phyloP scores from a whole-genome alignment of 1,139 yeast genomes.

The Kodamaea anthophila region DNA sequence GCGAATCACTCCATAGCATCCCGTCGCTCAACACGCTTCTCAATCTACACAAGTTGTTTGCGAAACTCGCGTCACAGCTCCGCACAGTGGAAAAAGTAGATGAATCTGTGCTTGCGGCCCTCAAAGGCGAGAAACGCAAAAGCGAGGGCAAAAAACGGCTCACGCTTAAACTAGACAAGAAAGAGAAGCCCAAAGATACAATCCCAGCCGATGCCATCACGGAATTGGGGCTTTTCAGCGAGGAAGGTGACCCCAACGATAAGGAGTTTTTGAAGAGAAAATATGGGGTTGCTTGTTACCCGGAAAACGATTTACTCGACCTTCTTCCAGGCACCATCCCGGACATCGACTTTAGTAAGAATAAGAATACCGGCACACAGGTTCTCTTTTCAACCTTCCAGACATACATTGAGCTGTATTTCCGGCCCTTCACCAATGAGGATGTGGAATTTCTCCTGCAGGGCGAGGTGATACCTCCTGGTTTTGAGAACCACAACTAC shows the following conservation, averaged over 20 bases:
- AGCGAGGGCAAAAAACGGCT: conserved; percentile 7
- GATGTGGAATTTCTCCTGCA: conserved; percentile 71
- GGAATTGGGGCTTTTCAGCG: conserved; percentile 62
- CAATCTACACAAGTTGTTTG: conserved; percentile 42
- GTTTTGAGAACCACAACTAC: conserved; percentile 42
- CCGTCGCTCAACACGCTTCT: conserved; percentile 44
- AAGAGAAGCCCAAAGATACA: conserved; percentile 68
- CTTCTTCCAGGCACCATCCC: conserved; percentile 87
- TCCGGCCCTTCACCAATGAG: conserved; percentile 69
- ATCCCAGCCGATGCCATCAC: conserved; percentile 61
- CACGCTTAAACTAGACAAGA: conserved; percentile 60
- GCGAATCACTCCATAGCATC: conserved; percentile 44
- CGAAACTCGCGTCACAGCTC: conserved; percentile 44
- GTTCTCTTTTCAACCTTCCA: conserved; percentile 89
- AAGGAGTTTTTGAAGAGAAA: conserved; percentile 69
- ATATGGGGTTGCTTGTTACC: conserved; percentile 87
- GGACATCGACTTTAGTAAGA: conserved; percentile 75
- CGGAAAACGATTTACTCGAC: conserved; percentile 67
- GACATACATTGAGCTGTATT: conserved; percentile 78
- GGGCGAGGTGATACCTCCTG: conserved; percentile 51
- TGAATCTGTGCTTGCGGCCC: conserved; percentile 21
- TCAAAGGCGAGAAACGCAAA: background rate
- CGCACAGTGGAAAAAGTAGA: conserved; percentile 44
- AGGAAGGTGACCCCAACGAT: conserved; percentile 54
- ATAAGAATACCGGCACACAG: conserved; percentile 79